Percentiles rank a stretch among this genome's conserved stretches.
Evolutionary conservation across 208 protist genomes (phyloP).

Genomic region (Lotmaria passim): DNA sequence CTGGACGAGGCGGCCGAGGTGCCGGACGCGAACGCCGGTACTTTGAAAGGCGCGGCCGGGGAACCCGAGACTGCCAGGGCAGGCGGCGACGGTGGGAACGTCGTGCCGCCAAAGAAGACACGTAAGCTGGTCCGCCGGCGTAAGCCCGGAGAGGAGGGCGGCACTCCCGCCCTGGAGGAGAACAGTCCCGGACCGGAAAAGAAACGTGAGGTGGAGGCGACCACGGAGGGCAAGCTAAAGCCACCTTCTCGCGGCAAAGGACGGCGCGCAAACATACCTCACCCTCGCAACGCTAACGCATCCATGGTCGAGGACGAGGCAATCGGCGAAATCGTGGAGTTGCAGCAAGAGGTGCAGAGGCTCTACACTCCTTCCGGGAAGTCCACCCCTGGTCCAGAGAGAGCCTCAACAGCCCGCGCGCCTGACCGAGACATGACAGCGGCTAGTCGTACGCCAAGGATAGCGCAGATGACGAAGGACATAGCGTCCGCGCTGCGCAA

Average conservation of each 20-base stretch:
- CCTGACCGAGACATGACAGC: conserved; percentile 2
- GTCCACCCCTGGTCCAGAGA: conserved; percentile 13
- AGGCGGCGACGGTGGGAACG: neutral
- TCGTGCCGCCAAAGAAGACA: neutral
- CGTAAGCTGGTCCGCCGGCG: conserved; percentile 25
- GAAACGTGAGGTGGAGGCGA: conserved; percentile 16
- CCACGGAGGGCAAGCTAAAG: neutral
- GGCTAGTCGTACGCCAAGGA: neutral
- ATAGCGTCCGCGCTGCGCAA: conserved; percentile 3
- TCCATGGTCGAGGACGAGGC: conserved; percentile 21
- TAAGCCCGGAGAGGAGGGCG: conserved; percentile 6
- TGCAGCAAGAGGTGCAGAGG: neutral
- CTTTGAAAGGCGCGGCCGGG: conserved; percentile 7
- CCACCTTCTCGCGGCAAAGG: conserved; percentile 16
- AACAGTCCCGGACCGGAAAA: neutral
- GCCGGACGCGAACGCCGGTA: conserved; percentile 15
- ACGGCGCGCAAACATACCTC: conserved; percentile 16
- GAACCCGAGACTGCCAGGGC: conserved; percentile 2
- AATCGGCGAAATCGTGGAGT: conserved; percentile 33
- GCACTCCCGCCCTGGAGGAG: neutral
- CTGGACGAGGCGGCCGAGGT: conserved; percentile 37
- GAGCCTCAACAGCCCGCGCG: neutral
- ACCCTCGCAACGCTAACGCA: conserved; percentile 9
- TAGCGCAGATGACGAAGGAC: conserved; percentile 1
- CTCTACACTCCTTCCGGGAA: conserved; percentile 15